These are phyloP conservation scores for Mucuna pruriens DNA, from an alignment of 306 rosid species.

Conservation along the genomic window DNA sequence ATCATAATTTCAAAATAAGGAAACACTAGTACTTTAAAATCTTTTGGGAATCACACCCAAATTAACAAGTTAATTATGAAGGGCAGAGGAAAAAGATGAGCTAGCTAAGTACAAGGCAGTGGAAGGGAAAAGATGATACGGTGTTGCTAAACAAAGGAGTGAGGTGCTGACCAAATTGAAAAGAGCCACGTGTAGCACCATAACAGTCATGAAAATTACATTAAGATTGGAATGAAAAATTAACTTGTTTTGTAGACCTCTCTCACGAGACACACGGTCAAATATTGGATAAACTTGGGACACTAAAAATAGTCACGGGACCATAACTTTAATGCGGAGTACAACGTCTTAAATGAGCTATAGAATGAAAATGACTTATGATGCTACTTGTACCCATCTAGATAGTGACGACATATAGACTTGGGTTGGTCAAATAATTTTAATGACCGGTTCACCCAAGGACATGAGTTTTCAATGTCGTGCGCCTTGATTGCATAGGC, in stretches of 20 bases:
- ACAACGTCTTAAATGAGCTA: background rate
- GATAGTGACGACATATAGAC: background rate
- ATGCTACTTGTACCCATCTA: background rate
- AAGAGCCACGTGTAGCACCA: background rate
- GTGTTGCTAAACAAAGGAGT: background rate
- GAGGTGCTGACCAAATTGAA: background rate
- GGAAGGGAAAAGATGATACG: background rate
- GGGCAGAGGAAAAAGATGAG: slow-evolving; percentile 58
- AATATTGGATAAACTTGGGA: background rate
- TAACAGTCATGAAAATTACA: background rate
- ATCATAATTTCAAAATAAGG: slow-evolving; percentile 41
- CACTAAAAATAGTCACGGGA: background rate
- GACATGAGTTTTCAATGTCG: background rate
- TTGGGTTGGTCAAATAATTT: background rate
- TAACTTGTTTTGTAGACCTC: background rate
- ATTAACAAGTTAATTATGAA: slow-evolving; percentile 41
- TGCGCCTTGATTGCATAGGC: background rate
- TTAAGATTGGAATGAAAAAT: background rate
- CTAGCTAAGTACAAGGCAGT: slow-evolving; percentile 69
- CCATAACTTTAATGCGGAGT: background rate
- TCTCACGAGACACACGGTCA: background rate
- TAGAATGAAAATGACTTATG: background rate
- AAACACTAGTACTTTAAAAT: slow-evolving; percentile 35
- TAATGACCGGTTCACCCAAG: background rate
- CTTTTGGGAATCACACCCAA: slow-evolving; percentile 45